phyloP scores from a whole-genome alignment of 345 rosid species.

The Pelargonium nanum region DNA sequence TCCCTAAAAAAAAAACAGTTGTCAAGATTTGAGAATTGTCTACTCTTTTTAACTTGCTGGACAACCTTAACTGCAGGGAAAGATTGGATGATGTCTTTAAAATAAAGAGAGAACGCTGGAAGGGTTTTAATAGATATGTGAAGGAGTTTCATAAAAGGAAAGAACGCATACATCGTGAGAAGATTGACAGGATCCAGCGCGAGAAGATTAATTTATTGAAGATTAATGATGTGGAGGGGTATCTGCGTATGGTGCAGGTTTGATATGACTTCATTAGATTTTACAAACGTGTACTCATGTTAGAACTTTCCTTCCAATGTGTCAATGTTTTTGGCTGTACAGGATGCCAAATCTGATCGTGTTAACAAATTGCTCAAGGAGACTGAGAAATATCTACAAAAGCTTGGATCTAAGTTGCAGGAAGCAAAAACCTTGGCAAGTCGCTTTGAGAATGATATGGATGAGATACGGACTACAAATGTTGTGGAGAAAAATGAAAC shows the following conservation, averaged over 20 bases:
- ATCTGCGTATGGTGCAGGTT: constrained; percentile 94
- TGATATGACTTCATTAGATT: constrained; percentile 17
- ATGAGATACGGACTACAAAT: constrained; percentile 34
- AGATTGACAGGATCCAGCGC: constrained; percentile 87
- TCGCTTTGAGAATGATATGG: constrained; percentile 52
- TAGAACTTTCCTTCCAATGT: constrained; percentile 11
- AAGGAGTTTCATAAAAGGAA: constrained; percentile 89
- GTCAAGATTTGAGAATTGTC: not conserved
- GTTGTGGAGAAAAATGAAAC: constrained; percentile 49
- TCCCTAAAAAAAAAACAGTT: no score
- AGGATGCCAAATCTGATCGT: constrained; percentile 95
- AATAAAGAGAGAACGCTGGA: constrained; percentile 80
- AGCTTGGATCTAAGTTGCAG: constrained; percentile 75
- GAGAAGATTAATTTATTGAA: constrained; percentile 87
- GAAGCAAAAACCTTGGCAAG: constrained; percentile 53
- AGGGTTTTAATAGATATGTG: constrained; percentile 73
- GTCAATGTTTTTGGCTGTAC: constrained; percentile 4
- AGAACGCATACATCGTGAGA: constrained; percentile 85
- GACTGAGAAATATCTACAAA: constrained; percentile 86
- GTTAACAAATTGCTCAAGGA: constrained; percentile 81
- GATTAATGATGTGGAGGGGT: constrained; percentile 95
- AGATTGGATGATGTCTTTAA: constrained; percentile 74
- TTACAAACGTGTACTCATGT: constrained; percentile 1
- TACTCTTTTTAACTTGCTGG: constrained; percentile 11
- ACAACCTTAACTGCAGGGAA: constrained; percentile 47